Conservation (phyloP, 148 eudicot genomes). For the Camellia lanceoleosa region DNA sequence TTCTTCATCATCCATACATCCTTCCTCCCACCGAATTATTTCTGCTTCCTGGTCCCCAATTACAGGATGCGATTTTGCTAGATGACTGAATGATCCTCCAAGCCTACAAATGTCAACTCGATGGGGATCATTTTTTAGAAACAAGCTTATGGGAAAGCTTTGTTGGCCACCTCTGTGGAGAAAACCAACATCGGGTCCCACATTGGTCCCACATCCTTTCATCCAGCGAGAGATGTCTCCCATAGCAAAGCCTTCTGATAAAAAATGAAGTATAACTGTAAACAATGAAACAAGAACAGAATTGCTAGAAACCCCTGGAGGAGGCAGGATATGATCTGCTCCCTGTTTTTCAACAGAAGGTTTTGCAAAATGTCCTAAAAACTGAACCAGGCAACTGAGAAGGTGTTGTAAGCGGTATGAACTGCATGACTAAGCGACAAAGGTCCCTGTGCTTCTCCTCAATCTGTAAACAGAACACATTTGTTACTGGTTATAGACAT, state of each 20-base stretch:
- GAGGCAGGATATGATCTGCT: conserved; percentile 67
- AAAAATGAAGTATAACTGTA: conserved; percentile 74
- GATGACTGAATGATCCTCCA: conserved; percentile 78
- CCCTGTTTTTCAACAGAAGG: conserved; percentile 59
- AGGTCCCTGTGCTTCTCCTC: conserved; percentile 96
- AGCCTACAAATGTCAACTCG: conserved; percentile 72
- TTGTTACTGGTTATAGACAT: neutral
- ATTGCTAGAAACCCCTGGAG: conserved; percentile 74
- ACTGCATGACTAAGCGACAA: conserved; percentile 78
- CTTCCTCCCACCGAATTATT: conserved; percentile 92
- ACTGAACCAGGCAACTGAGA: conserved; percentile 91
- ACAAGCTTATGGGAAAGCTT: conserved; percentile 62
- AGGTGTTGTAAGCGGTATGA: conserved; percentile 72
- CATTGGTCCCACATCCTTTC: conserved; percentile 42
- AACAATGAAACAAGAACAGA: conserved; percentile 80
- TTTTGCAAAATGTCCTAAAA: conserved; percentile 85
- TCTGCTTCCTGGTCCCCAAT: conserved; percentile 51
- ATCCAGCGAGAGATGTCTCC: conserved; percentile 61
- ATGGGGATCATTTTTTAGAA: conserved; percentile 76
- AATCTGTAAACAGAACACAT: conserved; percentile 49
- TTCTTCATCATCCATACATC: conserved; percentile 81
- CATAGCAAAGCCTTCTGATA: conserved; percentile 81
- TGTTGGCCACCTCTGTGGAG: conserved; percentile 90
- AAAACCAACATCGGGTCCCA: conserved; percentile 56
- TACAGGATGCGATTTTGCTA: conserved; percentile 50